phyloP scores from a whole-genome alignment of 768 basidiomycete species.

The Xanthoconium stramineum region DNA sequence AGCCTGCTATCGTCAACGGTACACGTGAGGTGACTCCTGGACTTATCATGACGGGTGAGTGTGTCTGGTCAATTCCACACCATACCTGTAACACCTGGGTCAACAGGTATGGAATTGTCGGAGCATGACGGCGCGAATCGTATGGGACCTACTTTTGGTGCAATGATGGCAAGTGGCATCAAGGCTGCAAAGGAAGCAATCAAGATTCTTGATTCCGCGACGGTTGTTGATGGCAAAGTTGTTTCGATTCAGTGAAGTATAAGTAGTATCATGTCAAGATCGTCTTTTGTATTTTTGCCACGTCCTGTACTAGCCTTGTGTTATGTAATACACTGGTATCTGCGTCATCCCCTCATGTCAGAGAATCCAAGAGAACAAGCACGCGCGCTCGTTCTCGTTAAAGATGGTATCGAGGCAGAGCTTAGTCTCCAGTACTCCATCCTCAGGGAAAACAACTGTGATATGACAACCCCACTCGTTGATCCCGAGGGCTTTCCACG shows the following conservation, averaged over 20 bases:
- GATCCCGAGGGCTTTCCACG: slow-evolving; percentile 89
- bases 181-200: slow-evolving; percentile 68
- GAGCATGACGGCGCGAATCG: slow-evolving; percentile 79
- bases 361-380: slow-evolving; percentile 54
- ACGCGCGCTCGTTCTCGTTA: slow-evolving; percentile 60
- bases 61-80: background rate
- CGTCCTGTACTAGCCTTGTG: slow-evolving; percentile 7
- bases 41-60: slow-evolving; percentile 67
- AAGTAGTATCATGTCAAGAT: background rate
- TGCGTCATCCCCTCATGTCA: slow-evolving; percentile 23
- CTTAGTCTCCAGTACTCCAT: slow-evolving; percentile 60
- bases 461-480: slow-evolving; percentile 71
- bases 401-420: slow-evolving; percentile 71
- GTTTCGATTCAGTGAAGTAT: slow-evolving; percentile 30
- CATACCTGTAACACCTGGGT: background rate
- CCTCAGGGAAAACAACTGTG: slow-evolving; percentile 59
- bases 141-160: slow-evolving; percentile 78
- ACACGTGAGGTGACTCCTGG: slow-evolving; percentile 77
- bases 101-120: slow-evolving; percentile 75
- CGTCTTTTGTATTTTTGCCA: background rate
- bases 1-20: slow-evolving; percentile 74
- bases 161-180: slow-evolving; percentile 75
- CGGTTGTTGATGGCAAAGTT: slow-evolving; percentile 55
- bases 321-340: background rate
- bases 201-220: slow-evolving; percentile 44